Evolutionary conservation across 495 filamentous ascomycete genomes (phyloP).

Genomic region (Opeltia flavorubescens): DNA sequence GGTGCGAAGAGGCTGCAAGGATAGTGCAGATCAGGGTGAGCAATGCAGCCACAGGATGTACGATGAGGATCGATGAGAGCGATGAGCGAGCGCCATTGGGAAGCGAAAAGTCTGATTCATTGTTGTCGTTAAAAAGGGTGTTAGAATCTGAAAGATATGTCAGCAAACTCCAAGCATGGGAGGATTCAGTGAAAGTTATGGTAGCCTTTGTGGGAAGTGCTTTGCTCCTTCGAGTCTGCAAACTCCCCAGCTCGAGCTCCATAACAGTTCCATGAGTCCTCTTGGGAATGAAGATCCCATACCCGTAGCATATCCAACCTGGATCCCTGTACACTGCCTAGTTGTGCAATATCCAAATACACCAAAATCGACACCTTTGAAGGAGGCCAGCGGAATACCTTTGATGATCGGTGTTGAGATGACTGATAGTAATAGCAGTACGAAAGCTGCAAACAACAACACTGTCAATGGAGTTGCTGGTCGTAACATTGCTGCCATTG

Average conservation of each 20-base stretch:
- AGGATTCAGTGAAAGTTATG: too few relatives aligned
- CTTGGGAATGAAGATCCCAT: slow-evolving; percentile 19
- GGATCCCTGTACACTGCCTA: slow-evolving; percentile 49
- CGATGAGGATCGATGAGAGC: slow-evolving; percentile 80
- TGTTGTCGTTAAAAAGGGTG: slow-evolving; percentile 26
- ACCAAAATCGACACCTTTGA: slow-evolving; percentile 65
- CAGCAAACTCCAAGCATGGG: not conserved
- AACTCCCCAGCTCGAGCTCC: too few relatives aligned
- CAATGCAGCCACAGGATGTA: slow-evolving; percentile 82
- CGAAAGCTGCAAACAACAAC: slow-evolving; percentile 75
- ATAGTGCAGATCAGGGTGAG: slow-evolving; percentile 73
- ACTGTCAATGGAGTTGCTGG: slow-evolving; percentile 87
- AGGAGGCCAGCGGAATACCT: slow-evolving; percentile 67
- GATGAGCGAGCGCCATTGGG: slow-evolving; percentile 60
- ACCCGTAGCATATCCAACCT: slow-evolving; percentile 81
- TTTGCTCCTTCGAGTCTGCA: too few relatives aligned
- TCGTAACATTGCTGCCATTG: slow-evolving; percentile 44
- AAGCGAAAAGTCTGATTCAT: slow-evolving; percentile 51
- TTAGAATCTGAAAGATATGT: slow-evolving; percentile 3
- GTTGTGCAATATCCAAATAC: slow-evolving; percentile 83
- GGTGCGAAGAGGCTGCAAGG: slow-evolving; percentile 67
- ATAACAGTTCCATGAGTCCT: not conserved
- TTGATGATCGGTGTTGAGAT: slow-evolving; percentile 88
- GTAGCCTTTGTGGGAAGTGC: too few relatives aligned
- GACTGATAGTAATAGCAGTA: slow-evolving; percentile 69